Evolutionary conservation across 345 rosid species (phyloP).

Genomic region (Citrus australasica): DNA sequence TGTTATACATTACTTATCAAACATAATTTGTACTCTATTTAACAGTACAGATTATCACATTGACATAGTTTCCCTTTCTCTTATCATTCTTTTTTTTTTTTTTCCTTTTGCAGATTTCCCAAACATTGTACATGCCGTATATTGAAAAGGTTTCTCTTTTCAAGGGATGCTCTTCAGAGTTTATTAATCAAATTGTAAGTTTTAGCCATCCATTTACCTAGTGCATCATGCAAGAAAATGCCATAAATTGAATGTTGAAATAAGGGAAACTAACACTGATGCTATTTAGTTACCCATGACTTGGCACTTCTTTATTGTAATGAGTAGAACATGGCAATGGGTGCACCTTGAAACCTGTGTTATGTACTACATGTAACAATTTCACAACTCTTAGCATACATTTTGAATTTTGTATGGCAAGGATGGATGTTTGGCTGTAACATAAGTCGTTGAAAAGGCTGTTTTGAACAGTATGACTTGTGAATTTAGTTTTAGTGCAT

Average conservation of each 20-base stretch:
- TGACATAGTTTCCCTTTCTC: conserved; percentile 8
- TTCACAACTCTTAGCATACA: not conserved
- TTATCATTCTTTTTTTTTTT: not conserved
- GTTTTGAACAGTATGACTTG: not conserved
- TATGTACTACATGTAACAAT: not conserved
- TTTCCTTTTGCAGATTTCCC: conserved; percentile 56
- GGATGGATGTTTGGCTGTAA: not conserved
- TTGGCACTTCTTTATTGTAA: no score
- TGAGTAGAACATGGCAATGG: no score
- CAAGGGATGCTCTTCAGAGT: conserved; percentile 75
- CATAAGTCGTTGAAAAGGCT: not conserved
- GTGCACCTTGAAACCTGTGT: not conserved
- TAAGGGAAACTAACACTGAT: not conserved
- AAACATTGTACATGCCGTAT: conserved; percentile 54
- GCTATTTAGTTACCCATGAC: not conserved
- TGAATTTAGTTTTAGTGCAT: not conserved
- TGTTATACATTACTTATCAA: not conserved
- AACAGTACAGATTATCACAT: conserved; percentile 3
- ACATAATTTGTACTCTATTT: not conserved
- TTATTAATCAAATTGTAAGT: conserved; percentile 85
- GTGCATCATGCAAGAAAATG: not conserved
- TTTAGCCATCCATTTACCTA: not conserved
- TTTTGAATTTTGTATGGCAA: not conserved
- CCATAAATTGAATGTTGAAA: not conserved
- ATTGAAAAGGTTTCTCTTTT: conserved; percentile 61